Conservation (phyloP, 768 basidiomycete species). For the Leccinum subgranulosum region DNA sequence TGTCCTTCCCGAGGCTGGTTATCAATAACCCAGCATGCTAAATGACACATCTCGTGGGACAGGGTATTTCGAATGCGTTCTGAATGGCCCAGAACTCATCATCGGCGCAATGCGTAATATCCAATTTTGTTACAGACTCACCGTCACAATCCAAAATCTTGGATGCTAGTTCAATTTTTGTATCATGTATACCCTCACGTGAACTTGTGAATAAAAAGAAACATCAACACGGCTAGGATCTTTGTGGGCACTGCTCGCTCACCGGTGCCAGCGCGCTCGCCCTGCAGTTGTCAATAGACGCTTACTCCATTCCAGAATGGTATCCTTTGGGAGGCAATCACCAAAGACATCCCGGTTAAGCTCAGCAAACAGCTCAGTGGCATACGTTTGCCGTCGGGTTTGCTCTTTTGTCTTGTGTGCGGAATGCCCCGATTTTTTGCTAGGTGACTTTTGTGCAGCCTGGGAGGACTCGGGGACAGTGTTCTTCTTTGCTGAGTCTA, state of each 20-base stretch:
- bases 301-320: conserved; percentile 65
- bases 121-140: conserved; percentile 27
- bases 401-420: conserved; percentile 41
- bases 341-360: conserved; percentile 60
- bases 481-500: conserved; percentile 13
- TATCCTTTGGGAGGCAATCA: conserved; percentile 48
- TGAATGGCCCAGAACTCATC: conserved; percentile 25
- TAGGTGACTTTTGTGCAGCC: conserved; percentile 11
- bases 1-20: conserved; percentile 68
- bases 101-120: background rate
- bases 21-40: conserved; percentile 84
- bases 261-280: conserved; percentile 64
- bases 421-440: conserved; percentile 24
- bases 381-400: conserved; percentile 47
- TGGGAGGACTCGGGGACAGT: background rate
- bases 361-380: conserved; percentile 54
- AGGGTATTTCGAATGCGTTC: conserved; percentile 81
- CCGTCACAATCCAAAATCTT: conserved; percentile 81
- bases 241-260: conserved; percentile 3
- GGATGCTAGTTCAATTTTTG: conserved; percentile 73
- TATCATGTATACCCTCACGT: conserved; percentile 54
- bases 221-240: background rate
- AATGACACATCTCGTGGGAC: conserved; percentile 90
- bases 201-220: conserved; percentile 43
- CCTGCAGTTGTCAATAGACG: conserved; percentile 67